A percentile compares a stretch with the other conserved stretches of the same genome.
phyloP scores from a whole-genome alignment of 106 monocot genomes.

The Dendrobium officinale region DNA sequence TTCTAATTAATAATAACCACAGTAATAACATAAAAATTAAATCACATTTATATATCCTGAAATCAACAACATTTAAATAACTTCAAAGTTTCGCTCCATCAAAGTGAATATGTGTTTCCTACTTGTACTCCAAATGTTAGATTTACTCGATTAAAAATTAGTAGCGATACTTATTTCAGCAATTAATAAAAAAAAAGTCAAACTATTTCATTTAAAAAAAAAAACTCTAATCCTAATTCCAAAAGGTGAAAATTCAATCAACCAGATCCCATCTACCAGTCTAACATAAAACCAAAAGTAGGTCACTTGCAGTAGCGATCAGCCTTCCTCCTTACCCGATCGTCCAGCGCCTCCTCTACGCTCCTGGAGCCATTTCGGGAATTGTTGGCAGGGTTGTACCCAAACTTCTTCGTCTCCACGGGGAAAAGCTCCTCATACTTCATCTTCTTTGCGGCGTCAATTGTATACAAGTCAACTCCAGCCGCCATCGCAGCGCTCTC shows the following conservation, averaged over 20 bases:
- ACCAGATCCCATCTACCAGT: background rate
- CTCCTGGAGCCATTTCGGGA: slow-evolving; percentile 24
- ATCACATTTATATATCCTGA: too few relatives aligned
- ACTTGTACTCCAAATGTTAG: background rate
- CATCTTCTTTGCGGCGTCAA: slow-evolving; percentile 92
- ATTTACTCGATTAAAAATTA: background rate
- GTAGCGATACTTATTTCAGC: background rate
- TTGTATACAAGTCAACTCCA: slow-evolving; percentile 58
- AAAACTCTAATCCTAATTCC: background rate
- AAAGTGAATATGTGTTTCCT: background rate
- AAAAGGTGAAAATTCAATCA: background rate
- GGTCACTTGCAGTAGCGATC: slow-evolving; percentile 97
- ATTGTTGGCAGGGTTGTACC: slow-evolving; percentile 75
- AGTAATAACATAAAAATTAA: too few relatives aligned
- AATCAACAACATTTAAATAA: background rate
- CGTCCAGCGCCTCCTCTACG: slow-evolving; percentile 83
- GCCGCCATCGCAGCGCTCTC: slow-evolving; percentile 3
- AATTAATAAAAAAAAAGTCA: background rate
- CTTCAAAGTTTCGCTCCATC: background rate
- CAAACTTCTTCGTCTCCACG: slow-evolving; percentile 78
- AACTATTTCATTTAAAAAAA: background rate
- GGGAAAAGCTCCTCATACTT: slow-evolving; percentile 99
- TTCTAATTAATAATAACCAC: too few relatives aligned
- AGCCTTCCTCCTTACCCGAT: slow-evolving; percentile 92
- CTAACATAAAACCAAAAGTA: background rate